Evolutionary conservation across 2,329 filamentous ascomycete species (phyloP).

Genomic region (Claviceps monticola): DNA sequence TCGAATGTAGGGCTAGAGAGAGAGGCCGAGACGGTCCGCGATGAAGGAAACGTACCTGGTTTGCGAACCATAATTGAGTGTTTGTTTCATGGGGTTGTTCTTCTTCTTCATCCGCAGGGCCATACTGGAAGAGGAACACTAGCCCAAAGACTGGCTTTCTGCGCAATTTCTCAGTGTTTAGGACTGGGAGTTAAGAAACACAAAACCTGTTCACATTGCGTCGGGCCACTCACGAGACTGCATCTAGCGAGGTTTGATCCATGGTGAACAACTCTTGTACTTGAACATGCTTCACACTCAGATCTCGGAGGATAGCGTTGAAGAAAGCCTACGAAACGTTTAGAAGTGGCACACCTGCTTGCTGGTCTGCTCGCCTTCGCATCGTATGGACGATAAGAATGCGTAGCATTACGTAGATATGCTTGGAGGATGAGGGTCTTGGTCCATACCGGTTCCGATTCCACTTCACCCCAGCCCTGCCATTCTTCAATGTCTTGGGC

Average conservation of each 20-base stretch:
- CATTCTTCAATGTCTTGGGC: constrained; percentile 44
- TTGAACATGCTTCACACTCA: constrained; percentile 60
- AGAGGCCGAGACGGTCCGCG: background rate
- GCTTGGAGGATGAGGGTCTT: no score
- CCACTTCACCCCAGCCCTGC: constrained; percentile 69
- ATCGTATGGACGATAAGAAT: background rate
- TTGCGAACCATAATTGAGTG: constrained; percentile 73
- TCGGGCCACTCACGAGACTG: constrained; percentile 40
- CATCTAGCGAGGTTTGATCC: constrained; percentile 49
- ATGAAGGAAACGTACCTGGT: constrained; percentile 47
- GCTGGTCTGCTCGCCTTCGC: background rate
- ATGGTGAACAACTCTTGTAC: constrained; percentile 65
- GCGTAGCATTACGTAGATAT: background rate
- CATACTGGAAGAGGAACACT: constrained; percentile 74
- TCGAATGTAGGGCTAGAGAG: background rate
- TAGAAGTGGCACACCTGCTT: background rate
- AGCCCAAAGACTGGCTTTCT: constrained; percentile 68
- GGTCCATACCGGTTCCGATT: constrained; percentile 69
- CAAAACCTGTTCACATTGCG: background rate
- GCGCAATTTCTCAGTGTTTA: background rate
- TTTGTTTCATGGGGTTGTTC: constrained; percentile 35
- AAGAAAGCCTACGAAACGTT: constrained; percentile 52
- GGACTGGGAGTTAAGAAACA: background rate
- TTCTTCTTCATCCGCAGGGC: constrained; percentile 39
- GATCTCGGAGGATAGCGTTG: constrained; percentile 66